A percentile compares a stretch with the other conserved stretches of the same genome.
Conservation (phyloP, 2,329 filamentous ascomycete species). For the Grosmannia penicillata region DNA sequence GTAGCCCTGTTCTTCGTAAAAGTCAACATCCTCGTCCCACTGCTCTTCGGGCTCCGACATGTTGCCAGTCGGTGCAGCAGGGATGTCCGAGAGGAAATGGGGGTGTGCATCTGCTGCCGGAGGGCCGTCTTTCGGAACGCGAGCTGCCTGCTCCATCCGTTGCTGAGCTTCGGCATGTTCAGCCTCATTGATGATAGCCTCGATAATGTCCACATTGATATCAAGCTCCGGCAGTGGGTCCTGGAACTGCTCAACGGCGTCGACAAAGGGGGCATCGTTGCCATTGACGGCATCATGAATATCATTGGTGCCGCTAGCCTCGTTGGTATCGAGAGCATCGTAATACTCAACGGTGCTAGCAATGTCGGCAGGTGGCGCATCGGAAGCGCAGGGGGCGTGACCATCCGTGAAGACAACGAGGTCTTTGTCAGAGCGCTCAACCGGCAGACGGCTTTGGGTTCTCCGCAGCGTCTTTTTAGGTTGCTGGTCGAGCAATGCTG, state of each 20-base stretch:
- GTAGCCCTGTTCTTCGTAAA: constrained; percentile 53
- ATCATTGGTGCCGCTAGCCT: too few species aligned
- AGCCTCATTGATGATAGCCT: not conserved
- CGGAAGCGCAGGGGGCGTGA: not conserved
- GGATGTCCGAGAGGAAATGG: constrained; percentile 5
- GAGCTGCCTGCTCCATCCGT: not conserved
- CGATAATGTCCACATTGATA: not conserved
- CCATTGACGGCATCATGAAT: too few species aligned
- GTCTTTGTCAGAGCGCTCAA: constrained; percentile 4
- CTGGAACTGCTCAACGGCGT: constrained; percentile 27
- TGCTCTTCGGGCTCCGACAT: constrained; percentile 50
- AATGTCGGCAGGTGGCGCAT: constrained; percentile 21
- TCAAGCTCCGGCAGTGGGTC: not conserved
- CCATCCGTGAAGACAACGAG: constrained; percentile 2
- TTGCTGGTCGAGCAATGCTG: constrained; percentile 5
- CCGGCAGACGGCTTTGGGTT: constrained; percentile 9
- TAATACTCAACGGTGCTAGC: constrained; percentile 5
- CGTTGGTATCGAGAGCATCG: too few species aligned
- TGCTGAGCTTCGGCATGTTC: too few species aligned
- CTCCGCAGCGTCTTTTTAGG: constrained; percentile 7
- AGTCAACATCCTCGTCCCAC: constrained; percentile 66
- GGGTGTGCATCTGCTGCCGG: not conserved
- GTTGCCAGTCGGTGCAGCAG: constrained; percentile 1
- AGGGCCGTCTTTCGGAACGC: not conserved
- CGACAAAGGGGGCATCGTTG: constrained; percentile 27